Base-by-base conservation (phyloP, 306 rosid species). In the Lablab purpureus region DNA sequence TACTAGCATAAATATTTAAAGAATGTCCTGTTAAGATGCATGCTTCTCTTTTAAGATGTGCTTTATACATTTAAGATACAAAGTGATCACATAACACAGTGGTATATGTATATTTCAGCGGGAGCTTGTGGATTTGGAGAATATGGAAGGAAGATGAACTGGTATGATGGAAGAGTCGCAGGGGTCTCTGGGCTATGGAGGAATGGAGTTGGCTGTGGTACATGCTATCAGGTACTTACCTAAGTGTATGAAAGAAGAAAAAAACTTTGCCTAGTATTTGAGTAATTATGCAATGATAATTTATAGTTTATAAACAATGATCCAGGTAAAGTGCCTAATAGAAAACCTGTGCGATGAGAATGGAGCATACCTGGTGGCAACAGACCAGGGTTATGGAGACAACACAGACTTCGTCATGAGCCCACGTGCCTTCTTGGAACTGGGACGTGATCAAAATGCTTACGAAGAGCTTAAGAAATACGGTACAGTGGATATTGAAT, bases 91-190 rank as follows among this genome's bases (percentile, higher is more conserved):
- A 28, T 60, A 30, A 60, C 67, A 60, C 32, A 15, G 7, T 60
- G 43, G 36, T 15, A 60, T 60, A 43, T 55, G 2, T 18, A 27
- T 34, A 52, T 21, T 76, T 45, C 56, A 91, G 98, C 76, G 9
- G 98, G 98, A 78, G 97, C 94, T 72, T 93, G 98, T 80, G 96
- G 98, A 0, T 93, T 62, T 67, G 89, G 91, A 0, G 98, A 87
- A 58, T 89, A 69, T 21, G 98, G 98, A 84, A 91, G 86, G 47
- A 87, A 85, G 0, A 76, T 91, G 19, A 71, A 93, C 50, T 15
- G 67, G 43, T 60, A 60, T 0, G 87, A 83, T 47, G 98, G 94
- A 45, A 74, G 52, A 1, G 98, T 91, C 6, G 17, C 94, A 28
- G 94, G 85, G 22, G 92, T 89, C 56, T 73, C 94, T 17, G 51